Percentiles rank a stretch among this genome's conserved stretches.
Evolutionary conservation across 257 asterid genomes (phyloP).

Genomic region (Coffea canephora): DNA sequence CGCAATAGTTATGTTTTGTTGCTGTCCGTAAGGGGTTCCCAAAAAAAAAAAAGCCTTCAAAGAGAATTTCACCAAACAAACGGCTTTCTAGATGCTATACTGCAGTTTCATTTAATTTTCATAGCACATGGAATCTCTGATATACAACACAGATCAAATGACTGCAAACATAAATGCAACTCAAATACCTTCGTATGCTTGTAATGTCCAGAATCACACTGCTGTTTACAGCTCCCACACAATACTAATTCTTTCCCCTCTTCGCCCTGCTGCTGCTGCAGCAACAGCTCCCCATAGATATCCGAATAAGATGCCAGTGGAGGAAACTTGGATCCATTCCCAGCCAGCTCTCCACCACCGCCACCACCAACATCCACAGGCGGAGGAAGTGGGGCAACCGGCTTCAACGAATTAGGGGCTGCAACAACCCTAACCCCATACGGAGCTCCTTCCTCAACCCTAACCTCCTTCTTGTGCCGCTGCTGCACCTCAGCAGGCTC

Average conservation of each 20-base stretch:
- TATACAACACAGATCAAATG: not conserved
- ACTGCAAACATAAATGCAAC: not conserved
- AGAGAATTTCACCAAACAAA: too few relatives aligned
- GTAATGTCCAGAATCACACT: conserved; percentile 46
- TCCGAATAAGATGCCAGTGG: conserved; percentile 80
- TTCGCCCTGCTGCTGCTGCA: conserved; percentile 51
- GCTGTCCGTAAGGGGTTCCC: too few relatives aligned
- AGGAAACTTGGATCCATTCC: conserved; percentile 58
- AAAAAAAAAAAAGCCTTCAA: too few relatives aligned
- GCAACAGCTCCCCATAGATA: conserved; percentile 61
- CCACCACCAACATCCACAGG: conserved; percentile 45
- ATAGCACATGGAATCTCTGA: too few relatives aligned
- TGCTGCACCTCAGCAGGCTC: not conserved
- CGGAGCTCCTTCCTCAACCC: conserved; percentile 91
- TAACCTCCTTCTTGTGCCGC: conserved; percentile 52
- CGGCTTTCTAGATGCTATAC: too few relatives aligned
- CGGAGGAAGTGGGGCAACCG: conserved; percentile 44
- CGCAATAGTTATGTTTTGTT: too few relatives aligned
- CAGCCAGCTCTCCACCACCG: conserved; percentile 45
- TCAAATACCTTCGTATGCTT: conserved; percentile 54
- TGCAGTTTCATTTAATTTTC: too few relatives aligned
- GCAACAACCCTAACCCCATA: conserved; percentile 91
- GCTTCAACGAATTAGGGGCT: conserved; percentile 83
- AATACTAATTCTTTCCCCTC: conserved; percentile 29
- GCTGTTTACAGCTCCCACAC: conserved; percentile 72